Conservation (phyloP, 331 rosid genomes). For the Rosa hybrid region DNA sequence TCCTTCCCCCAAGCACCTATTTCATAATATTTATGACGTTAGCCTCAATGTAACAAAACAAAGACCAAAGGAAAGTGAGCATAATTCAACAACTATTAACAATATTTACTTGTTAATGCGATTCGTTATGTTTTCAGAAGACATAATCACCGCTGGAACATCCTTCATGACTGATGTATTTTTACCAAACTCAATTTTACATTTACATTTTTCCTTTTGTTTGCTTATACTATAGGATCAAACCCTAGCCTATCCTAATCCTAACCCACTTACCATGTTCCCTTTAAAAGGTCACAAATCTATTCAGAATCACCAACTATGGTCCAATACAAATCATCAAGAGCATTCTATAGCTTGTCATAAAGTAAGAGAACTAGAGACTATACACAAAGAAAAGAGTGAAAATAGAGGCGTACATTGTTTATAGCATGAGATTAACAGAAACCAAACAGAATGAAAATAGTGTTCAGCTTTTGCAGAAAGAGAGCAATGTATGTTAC, state of each 20-base stretch:
- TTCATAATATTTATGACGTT: background rate
- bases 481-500: slow-evolving; percentile 22
- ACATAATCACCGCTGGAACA: slow-evolving; percentile 92
- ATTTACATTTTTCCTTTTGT: background rate
- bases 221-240: background rate
- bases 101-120: slow-evolving; percentile 65
- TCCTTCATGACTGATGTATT: slow-evolving; percentile 67
- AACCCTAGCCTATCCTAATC: background rate
- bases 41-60: background rate
- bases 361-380: background rate
- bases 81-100: background rate
- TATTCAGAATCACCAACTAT: background rate
- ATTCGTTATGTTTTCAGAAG: slow-evolving; percentile 87
- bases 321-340: background rate
- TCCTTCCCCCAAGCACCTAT: slow-evolving; percentile 92
- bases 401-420: background rate
- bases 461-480: background rate
- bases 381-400: slow-evolving; percentile 2
- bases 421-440: background rate
- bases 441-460: slow-evolving; percentile 4
- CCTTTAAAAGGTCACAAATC: background rate
- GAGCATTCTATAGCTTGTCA: background rate
- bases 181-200: background rate
- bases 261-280: too few species aligned
- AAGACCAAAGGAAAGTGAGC: background rate